Evolutionary conservation across 257 asterid species (phyloP).

Genomic region (Nicotiana otophora): DNA sequence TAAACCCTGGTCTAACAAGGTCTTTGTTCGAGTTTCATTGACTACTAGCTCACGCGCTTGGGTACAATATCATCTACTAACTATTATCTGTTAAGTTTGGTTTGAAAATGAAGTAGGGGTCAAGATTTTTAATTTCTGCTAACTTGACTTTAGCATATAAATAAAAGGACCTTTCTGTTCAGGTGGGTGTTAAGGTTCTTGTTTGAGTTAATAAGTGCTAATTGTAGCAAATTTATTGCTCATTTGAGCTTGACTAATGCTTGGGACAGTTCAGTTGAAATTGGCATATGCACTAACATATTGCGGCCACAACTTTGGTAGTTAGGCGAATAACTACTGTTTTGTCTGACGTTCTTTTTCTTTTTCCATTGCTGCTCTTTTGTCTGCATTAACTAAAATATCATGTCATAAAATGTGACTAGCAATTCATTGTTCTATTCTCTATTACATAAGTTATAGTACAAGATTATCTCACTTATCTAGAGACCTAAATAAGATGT

Average conservation of each 20-base stretch:
- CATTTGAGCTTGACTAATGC: background rate
- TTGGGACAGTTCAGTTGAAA: background rate
- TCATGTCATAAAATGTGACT: background rate
- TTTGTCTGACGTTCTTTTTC: too few species aligned
- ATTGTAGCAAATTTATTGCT: background rate
- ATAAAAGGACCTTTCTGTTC: background rate
- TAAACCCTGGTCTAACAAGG: background rate
- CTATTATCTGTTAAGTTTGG: too few species aligned
- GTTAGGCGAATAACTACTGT: background rate
- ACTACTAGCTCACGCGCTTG: background rate
- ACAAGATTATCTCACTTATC: background rate
- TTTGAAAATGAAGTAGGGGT: background rate
- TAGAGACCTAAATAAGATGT: background rate
- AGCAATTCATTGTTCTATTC: background rate
- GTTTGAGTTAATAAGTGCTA: background rate
- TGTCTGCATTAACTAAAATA: background rate
- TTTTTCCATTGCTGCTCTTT: too few species aligned
- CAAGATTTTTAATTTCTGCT: background rate
- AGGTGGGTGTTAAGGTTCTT: background rate
- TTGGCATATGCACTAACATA: background rate
- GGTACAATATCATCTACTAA: background rate
- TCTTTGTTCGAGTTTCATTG: background rate
- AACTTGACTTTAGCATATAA: background rate
- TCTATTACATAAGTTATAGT: background rate
- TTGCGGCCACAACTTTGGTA: background rate